Base-by-base conservation (phyloP, 768 basidiomycete species). In the Collybiopsis confluens region DNA sequence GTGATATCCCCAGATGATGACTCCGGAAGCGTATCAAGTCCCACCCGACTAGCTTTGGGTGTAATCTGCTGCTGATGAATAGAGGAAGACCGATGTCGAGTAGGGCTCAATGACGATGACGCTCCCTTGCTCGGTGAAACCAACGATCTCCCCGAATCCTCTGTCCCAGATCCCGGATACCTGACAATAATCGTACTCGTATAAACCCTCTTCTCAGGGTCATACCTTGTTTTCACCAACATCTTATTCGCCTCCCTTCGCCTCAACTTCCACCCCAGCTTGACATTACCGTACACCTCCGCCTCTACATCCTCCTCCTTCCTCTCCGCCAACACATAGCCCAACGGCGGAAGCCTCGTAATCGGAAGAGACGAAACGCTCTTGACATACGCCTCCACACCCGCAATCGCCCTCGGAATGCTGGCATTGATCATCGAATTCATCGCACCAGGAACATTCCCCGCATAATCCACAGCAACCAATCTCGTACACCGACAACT, bases 401-500 rank as follows among this genome's bases (percentile, higher is more conserved):
- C 76, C 2, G 90, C 67, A 26, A 98, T 83, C 0, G 83, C 75
- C 54, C 81, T 77, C 3, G 91, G 88, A 18, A 95, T 70, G 36
- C 83, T 76, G 1, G 84, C 80, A 61, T 97, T 98, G 64, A 92
- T 84, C 71, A 88, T 82, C 18, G 88, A 82, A 66, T 94, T 96
- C 56, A 93, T 79, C 0, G 91, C 86, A 16, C 85, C 81, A 0
- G 94, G 93, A 36, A 96, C 81, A 1, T 83, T 85, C 2, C 92
- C 95, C 8, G 86, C 85, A 63, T 86, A 92, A 67, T 98, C 95
- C 55, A 94, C 79, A 1, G 90, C 88, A 2, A 90, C 82, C 37
- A 96, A 74, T 54, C 90, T 78, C 41, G 89, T 93, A 66, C 92
- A 95, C 44, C 88, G 71, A 36, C 94, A 92, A 3, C 93, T 97